Percentiles rank a stretch among this genome's conserved stretches.
Conservation (phyloP, 441 rosid genomes). For the Populus tomentosa region DNA sequence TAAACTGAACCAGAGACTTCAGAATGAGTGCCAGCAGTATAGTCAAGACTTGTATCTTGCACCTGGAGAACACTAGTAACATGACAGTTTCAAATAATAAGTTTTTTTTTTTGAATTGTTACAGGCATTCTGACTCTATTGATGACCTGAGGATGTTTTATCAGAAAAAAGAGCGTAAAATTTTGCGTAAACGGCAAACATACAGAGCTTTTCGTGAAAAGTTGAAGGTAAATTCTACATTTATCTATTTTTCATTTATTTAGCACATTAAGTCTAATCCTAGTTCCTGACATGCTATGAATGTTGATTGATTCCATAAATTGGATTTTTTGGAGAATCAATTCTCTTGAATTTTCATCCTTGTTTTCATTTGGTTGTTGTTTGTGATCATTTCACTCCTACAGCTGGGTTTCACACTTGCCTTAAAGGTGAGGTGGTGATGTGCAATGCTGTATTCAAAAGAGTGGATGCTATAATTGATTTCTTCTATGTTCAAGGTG, state of each 20-base stretch:
- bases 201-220: constrained; percentile 58
- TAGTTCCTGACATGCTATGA: background rate
- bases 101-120: constrained; percentile 6
- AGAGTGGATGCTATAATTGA: background rate
- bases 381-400: background rate
- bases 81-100: background rate
- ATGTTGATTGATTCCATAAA: background rate
- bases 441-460: background rate
- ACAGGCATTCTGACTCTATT: constrained; percentile 87
- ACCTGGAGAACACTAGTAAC: constrained; percentile 7
- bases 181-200: constrained; percentile 51
- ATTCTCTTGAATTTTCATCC: background rate
- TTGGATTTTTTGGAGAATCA: background rate
- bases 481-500: background rate
- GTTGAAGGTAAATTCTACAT: constrained; percentile 39
- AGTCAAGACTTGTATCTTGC: constrained; percentile 17
- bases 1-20: constrained; percentile 68
- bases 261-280: background rate
- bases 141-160: constrained; percentile 76
- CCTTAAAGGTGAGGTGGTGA: background rate
- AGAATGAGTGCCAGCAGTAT: constrained; percentile 74
- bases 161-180: constrained; percentile 61
- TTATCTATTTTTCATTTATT: constrained; percentile 7
- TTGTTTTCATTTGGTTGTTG: background rate
- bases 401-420: background rate